Conservation (phyloP, 1,139 yeast genomes). For the Saccharomyces hybrid region DNA sequence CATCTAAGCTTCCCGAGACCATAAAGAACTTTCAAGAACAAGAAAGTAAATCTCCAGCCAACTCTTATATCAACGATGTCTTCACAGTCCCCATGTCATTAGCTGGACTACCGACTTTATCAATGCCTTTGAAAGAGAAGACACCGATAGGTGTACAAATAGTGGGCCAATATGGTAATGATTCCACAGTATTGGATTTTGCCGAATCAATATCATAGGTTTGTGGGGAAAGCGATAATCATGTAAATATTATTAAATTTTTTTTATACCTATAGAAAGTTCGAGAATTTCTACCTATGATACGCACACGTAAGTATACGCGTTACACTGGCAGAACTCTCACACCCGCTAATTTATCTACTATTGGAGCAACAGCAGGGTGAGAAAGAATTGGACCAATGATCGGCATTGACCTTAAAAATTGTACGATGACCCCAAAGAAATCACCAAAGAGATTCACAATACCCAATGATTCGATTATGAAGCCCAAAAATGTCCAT, state of each 20-base stretch:
- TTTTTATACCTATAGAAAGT: background rate
- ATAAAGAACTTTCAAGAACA: constrained; percentile 37
- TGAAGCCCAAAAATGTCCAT: constrained; percentile 76
- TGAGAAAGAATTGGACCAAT: constrained; percentile 81
- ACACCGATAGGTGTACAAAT: constrained; percentile 65
- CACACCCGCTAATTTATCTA: constrained; percentile 58
- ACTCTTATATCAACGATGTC: constrained; percentile 70
- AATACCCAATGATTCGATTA: constrained; percentile 80
- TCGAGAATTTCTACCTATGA: background rate
- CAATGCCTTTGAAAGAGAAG: constrained; percentile 47
- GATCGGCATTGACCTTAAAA: constrained; percentile 77
- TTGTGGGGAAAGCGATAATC: background rate
- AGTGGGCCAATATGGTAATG: constrained; percentile 83
- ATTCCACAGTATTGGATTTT: constrained; percentile 46
- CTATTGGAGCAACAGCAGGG: constrained; percentile 77
- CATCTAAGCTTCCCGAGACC: constrained; percentile 52
- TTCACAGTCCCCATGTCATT: constrained; percentile 85
- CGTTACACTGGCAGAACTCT: constrained; percentile 52
- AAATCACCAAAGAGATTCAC: constrained; percentile 86
- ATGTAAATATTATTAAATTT: constrained; percentile 1
- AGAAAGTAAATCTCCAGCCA: constrained; percentile 43
- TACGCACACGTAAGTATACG: background rate
- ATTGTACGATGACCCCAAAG: constrained; percentile 83
- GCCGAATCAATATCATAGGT: constrained; percentile 25
- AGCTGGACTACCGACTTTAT: constrained; percentile 83